Percentiles rank a stretch among this genome's conserved stretches.
These are phyloP conservation scores for Herpetomonas samuelpessoai DNA, from an alignment of 208 protist species.

Conservation along the genomic window DNA sequence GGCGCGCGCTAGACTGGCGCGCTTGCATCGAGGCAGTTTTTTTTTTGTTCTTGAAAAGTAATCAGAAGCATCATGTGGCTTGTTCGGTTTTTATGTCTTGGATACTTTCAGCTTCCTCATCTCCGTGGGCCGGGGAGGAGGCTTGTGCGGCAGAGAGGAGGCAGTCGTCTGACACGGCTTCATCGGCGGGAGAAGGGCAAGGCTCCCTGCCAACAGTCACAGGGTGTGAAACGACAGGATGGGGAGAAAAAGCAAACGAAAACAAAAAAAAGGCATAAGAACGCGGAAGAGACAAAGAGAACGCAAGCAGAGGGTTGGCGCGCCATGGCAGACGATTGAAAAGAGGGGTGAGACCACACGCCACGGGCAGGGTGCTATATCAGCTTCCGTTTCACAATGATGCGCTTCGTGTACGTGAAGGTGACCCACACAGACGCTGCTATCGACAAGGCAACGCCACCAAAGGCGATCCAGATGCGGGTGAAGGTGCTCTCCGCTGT, in stretches of 20 bases:
- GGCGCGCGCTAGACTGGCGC: too few relatives aligned
- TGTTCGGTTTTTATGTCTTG: too few relatives aligned
- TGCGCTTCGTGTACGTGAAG: constrained; percentile 38
- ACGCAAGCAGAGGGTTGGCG: background rate
- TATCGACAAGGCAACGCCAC: constrained; percentile 14
- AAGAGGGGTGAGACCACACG: background rate
- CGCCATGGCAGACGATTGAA: too few relatives aligned
- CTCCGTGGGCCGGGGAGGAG: too few relatives aligned
- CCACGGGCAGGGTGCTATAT: constrained; percentile 17
- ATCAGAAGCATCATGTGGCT: too few relatives aligned
- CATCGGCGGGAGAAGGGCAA: too few relatives aligned
- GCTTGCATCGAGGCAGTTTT: too few relatives aligned
- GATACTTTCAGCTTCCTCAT: too few relatives aligned
- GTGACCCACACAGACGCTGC: constrained; percentile 23
- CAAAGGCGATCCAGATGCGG: constrained; percentile 41
- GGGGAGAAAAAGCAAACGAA: background rate
- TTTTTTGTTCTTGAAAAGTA: too few relatives aligned
- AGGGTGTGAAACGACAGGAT: background rate
- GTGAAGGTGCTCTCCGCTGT: constrained; percentile 54
- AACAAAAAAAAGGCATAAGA: background rate
- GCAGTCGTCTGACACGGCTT: too few relatives aligned
- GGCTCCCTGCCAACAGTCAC: too few relatives aligned
- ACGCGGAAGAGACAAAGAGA: background rate
- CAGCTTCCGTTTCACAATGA: constrained; percentile 51
- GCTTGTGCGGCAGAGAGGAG: too few relatives aligned